Percentiles rank a stretch among this genome's conserved stretches.
phyloP scores from a whole-genome alignment of 2,329 filamentous ascomycete genomes.

The Gaeumannomyces sp. region DNA sequence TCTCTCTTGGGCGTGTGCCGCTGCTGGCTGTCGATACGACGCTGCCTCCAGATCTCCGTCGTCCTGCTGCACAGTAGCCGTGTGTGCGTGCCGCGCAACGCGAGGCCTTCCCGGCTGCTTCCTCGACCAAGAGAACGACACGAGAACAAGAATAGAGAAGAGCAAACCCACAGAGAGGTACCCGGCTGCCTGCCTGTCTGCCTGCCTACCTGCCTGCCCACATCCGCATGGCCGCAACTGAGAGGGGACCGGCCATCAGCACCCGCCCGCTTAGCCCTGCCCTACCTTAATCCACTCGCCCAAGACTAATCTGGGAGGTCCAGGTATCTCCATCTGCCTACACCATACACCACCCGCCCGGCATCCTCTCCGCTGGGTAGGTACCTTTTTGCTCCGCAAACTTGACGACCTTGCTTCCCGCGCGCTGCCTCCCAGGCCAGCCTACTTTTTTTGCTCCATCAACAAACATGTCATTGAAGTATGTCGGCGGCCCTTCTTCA shows the following conservation, averaged over 20 bases:
- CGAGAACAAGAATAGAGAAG: no score
- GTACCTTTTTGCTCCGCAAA: neutral
- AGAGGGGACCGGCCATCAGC: neutral
- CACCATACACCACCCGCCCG: neutral
- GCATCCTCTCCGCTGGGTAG: neutral
- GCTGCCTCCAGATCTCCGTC: no score
- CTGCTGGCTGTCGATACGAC: no score
- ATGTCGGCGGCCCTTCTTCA: conserved; percentile 18
- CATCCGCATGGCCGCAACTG: no score
- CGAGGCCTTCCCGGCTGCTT: no score
- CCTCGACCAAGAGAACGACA: no score
- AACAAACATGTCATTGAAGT: conserved; percentile 33
- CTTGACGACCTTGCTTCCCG: conserved; percentile 13
- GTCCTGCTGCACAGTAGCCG: no score
- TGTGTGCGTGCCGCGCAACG: no score
- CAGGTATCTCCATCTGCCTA: conserved; percentile 6
- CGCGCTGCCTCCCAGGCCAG: conserved; percentile 22
- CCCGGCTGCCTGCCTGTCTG: no score
- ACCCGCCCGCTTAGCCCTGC: neutral
- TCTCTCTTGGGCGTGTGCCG: no score
- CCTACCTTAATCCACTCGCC: neutral
- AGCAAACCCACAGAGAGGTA: no score
- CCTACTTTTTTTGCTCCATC: conserved; percentile 8
- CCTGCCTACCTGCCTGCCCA: no score
- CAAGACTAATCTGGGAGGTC: neutral